Evolutionary conservation across 192 early-diverging fungal species (phyloP), one percentile per base, ranked within the genome.

Genomic region (Backusella circina): DNA sequence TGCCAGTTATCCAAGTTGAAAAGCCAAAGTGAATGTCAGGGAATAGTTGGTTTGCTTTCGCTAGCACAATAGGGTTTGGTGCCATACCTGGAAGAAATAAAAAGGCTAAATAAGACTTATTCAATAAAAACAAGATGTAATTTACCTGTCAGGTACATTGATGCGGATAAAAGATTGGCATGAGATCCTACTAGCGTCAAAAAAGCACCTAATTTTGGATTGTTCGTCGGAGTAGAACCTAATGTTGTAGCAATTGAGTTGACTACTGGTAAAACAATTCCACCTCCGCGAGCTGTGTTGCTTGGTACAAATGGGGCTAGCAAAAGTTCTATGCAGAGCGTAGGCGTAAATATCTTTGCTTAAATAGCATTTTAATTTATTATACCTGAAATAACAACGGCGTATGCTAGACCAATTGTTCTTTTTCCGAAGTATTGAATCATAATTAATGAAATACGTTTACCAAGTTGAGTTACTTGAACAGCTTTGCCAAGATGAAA

Each of bases 181-280:
- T 91, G 87, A 2, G 90, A 72, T 2, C 89, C 92, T 12, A 87
- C 86, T 38, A 93, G 81, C 12, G 87, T 83, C 23, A 94, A 79
- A 54, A 88, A 93, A 13, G 80, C 84, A 33, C 91, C 91, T 1
- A 87, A 66, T 16, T 70, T 70, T 2, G 80, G 76, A 32, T 83
- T 50, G 13, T 66, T 31, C n/a, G 44, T 39, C 12, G 84, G 86
- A n/a, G 76, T 80, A 3, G 88, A 83, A 5, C 79, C 87, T 0
- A 93, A 80, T 32, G 89, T 82, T 8, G 82, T 71, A 30, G 87
- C 85, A 36, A 95, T 83, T 0, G 92, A 90, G 33, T 82, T 81
- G 23, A 94, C 91, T n/a, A 95, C 86, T 0, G 93, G 93, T 33
- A 90, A 85, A 4, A 95, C 80, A 30, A 95, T 92, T 8, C 93